Percentiles rank a stretch among this genome's conserved stretches.
phyloP scores from a whole-genome alignment of 2,329 filamentous ascomycete species.

The Byssoonygena ceratinophila region DNA sequence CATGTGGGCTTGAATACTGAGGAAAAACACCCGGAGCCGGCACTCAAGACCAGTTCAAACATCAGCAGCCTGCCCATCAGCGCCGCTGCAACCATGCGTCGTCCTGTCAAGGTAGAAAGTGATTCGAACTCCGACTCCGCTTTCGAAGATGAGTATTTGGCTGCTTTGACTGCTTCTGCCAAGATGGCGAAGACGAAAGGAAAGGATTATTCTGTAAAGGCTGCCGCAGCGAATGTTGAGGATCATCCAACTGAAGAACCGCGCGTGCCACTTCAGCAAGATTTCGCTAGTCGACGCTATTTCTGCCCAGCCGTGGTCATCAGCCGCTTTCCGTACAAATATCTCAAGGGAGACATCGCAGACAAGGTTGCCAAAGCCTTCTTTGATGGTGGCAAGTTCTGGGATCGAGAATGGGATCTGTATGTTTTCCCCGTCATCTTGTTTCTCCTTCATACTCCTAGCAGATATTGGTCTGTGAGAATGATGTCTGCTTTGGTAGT shows the following conservation, averaged over 20 bases:
- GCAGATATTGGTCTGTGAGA: neutral
- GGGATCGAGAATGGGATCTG: conserved; percentile 62
- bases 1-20: conserved; percentile 11
- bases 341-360: conserved; percentile 26
- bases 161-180: conserved; percentile 2
- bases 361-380: conserved; percentile 30
- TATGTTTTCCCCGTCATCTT: conserved; percentile 38
- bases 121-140: conserved; percentile 1
- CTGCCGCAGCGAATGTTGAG: neutral
- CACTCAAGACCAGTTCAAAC: neutral
- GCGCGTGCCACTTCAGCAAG: conserved; percentile 1
- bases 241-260: neutral
- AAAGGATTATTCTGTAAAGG: neutral
- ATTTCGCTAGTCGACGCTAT: conserved; percentile 17
- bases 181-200: conserved; percentile 3
- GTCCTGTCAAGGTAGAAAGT: neutral
- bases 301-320: conserved; percentile 35
- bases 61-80: neutral
- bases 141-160: conserved; percentile 12
- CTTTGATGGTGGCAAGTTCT: conserved; percentile 38
- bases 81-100: conserved; percentile 13
- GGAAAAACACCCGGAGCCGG: neutral
- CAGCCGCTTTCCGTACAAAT: conserved; percentile 36
- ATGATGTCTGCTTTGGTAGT: neutral
- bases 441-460: neutral